phyloP scores from a whole-genome alignment of 2,329 filamentous ascomycete species.

The Acrocalymma vagum region DNA sequence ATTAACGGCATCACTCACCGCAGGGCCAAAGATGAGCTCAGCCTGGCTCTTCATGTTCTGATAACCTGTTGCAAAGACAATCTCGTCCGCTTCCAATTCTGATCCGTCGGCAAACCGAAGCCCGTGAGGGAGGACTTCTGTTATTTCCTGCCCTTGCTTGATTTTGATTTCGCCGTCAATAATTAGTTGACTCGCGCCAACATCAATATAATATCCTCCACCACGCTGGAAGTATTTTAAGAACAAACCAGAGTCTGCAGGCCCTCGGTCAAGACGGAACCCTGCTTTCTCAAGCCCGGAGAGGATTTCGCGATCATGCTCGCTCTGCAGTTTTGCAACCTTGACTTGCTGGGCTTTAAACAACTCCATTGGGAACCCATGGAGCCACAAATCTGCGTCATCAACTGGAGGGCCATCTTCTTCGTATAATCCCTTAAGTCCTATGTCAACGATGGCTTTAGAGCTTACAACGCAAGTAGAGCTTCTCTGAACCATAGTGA shows the following conservation, averaged over 20 bases:
- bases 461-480: constrained; percentile 71
- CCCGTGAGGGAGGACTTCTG: constrained; percentile 62
- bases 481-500: constrained; percentile 75
- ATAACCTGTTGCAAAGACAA: constrained; percentile 66
- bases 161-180: constrained; percentile 70
- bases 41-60: constrained; percentile 74
- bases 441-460: constrained; percentile 63
- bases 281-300: constrained; percentile 63
- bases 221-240: constrained; percentile 72
- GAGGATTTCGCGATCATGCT: constrained; percentile 51
- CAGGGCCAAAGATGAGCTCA: constrained; percentile 68
- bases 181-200: constrained; percentile 70
- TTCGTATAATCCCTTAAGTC: constrained; percentile 61
- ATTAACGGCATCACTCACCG: constrained; percentile 64
- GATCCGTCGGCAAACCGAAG: constrained; percentile 63
- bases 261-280: constrained; percentile 68
- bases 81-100: constrained; percentile 67
- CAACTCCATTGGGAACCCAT: constrained; percentile 66
- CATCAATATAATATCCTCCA: constrained; percentile 76
- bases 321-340: constrained; percentile 48
- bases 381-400: constrained; percentile 70
- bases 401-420: constrained; percentile 66
- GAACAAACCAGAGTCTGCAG: constrained; percentile 65
- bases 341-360: constrained; percentile 67
- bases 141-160: constrained; percentile 55